A percentile compares a stretch with the other conserved stretches of the same genome.
These are phyloP conservation scores for Dittrichia graveolens DNA, from an alignment of 129 eudicot species.

Conservation along the genomic window DNA sequence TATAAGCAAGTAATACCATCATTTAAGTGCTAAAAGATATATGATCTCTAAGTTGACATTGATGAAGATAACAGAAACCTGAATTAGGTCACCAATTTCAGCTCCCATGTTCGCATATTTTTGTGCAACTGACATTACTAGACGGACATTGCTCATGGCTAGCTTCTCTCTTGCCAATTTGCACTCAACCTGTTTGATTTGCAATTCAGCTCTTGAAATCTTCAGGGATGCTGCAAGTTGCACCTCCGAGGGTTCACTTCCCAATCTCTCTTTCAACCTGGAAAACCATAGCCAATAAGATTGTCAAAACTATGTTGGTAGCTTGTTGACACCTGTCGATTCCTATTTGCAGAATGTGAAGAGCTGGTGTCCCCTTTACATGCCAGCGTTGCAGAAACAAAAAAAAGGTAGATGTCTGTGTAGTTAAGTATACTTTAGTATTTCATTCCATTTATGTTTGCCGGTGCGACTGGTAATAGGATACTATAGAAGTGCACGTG, in stretches of 20 bases:
- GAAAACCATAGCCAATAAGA: conserved; percentile 18
- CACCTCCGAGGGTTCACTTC: conserved; percentile 84
- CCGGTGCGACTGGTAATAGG: too few species aligned
- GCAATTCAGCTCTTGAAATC: conserved; percentile 65
- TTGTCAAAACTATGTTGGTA: conserved; percentile 13
- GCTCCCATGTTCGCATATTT: conserved; percentile 93
- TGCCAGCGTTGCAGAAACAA: too few species aligned
- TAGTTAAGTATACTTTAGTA: too few species aligned
- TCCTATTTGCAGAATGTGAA: too few species aligned
- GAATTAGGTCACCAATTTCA: conserved; percentile 88
- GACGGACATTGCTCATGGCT: conserved; percentile 92
- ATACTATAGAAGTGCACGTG: too few species aligned
- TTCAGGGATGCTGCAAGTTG: conserved; percentile 81
- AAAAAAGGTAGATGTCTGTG: too few species aligned
- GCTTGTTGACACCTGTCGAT: too few species aligned
- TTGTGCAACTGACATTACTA: conserved; percentile 95
- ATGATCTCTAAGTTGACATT: conserved; percentile 9
- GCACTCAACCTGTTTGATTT: conserved; percentile 67
- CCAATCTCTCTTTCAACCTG: conserved; percentile 77
- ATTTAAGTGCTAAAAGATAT: background rate
- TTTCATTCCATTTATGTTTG: too few species aligned
- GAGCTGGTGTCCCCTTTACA: too few species aligned
- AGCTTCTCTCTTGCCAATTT: conserved; percentile 93
- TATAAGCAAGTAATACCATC: conserved; percentile 1
- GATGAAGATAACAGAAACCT: conserved; percentile 47